Percentiles rank a stretch among this genome's conserved stretches.
phyloP scores from a whole-genome alignment of 306 rosid genomes.

The Prunus padus region DNA sequence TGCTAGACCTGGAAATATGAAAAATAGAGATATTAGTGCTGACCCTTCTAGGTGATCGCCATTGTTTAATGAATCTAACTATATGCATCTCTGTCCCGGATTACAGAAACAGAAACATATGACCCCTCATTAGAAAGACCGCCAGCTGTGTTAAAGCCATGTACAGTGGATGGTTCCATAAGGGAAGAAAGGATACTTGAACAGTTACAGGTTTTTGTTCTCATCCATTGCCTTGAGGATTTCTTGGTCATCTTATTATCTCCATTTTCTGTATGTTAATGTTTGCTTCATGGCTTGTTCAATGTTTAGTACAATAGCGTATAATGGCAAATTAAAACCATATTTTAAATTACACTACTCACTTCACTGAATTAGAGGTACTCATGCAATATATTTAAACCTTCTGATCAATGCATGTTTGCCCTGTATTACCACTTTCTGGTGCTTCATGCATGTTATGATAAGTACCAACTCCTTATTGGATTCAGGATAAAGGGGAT shows the following conservation, averaged over 20 bases:
- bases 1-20: background rate
- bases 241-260: background rate
- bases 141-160: conserved; percentile 19
- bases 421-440: too few species aligned
- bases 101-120: conserved; percentile 28
- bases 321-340: too few species aligned
- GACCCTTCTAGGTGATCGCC: background rate
- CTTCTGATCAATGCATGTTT: background rate
- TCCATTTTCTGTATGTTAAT: too few species aligned
- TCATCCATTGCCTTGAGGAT: conserved; percentile 13
- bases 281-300: background rate
- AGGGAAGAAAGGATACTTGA: conserved; percentile 69
- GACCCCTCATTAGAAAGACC: conserved; percentile 28
- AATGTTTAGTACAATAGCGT: too few species aligned
- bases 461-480: conserved; percentile 46
- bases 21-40: background rate
- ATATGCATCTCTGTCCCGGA: too few species aligned
- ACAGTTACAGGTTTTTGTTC: conserved; percentile 56
- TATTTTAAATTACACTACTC: too few species aligned
- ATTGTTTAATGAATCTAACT: background rate
- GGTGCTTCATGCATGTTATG: background rate
- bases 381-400: background rate
- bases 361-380: too few species aligned
- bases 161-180: conserved; percentile 15
- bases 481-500: conserved; percentile 39